Evolutionary conservation across 371 early-diverging fungal species (phyloP), one percentile per base, ranked within the genome.

Genomic region (Circinella umbellata): DNA sequence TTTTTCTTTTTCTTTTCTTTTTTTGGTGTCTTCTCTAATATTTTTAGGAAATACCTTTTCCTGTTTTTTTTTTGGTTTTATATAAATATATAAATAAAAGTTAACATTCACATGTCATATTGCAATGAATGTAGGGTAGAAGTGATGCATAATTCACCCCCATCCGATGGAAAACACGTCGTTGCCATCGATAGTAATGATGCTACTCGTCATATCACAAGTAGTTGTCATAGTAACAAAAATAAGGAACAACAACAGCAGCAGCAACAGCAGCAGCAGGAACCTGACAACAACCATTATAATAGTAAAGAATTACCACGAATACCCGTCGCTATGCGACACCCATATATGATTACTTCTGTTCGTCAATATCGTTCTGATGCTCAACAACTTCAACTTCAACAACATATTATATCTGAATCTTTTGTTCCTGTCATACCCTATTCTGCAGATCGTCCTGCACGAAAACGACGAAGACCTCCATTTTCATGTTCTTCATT

Each of bases 401-500:
- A 80, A 55, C 74, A 77, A 13, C 81, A 78, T 42, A 80, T 84
- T 59, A 76, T 81, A 11, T 84, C 84, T 0, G 84, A 84, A 69
- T 79, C 83, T 3, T 85, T 83, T 63, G 79, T 83, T 39, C 76
- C 83, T 3, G 76, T 83, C 70, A 67, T 76, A 15, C 86, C 86
- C 36, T 70, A 79, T 51, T 57, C 57, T 10, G 35, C 69, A 9
- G 61, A 66, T 8, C 80, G 81, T 63, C 81, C 79, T 14, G 75
- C 80, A n/a, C 73, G 82, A 48, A 86, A 84, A 51, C 83, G 90
- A 53, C 78, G 90, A 42, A 85, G 91, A 14, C 93, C 93, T 15
- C 92, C 93, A 8, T 90, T 89, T 65, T 90, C 93, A 0, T 93
- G 93, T 74, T 86, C 93, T 1, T 83, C 89, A 2, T 77, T 93